Base-by-base conservation (phyloP, 257 asterid species). In the Nicotiana knightiana region DNA sequence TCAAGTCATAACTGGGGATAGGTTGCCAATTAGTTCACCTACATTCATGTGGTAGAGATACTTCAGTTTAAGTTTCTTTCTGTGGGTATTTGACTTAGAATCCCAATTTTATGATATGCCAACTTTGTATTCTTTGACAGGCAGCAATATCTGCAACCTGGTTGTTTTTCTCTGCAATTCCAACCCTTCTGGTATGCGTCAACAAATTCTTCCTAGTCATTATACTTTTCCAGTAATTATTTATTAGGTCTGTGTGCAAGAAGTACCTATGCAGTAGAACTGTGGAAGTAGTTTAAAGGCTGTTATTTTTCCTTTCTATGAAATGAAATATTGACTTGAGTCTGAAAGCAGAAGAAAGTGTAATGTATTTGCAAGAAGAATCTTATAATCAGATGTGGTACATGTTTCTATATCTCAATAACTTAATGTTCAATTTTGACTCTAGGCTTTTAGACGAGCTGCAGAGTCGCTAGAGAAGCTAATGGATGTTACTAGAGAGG, bases 61-160 rank as follows among this genome's bases (percentile, higher is more conserved):
- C 43, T 64, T 64, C 39, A 64, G 43, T 53, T 59, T 26, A 54
- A 48, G 46, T 79, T 62, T 13, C 2, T 35, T 54, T 73, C n/a
- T 62, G 54, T 39, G n/a, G 24, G 30, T 15, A 64, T 12, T 28
- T 30, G 6, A 75, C 63, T 51, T 51, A 6, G 80, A 75, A 6
- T 8, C 61, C 37, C 15, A 15, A 73, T 8, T 24, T 70, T 48
- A 9, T 43, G 63, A 75, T 75, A 51, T 51, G 4, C 6, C 43
- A 1, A 28, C 6, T 35, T 76, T 78, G 5, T 76, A 57, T 85
- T 84, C 37, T 64, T 86, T 84, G 88, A 35, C 94, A 95, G 99
- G 87, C 91, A 43, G 99, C 97, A 37, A 82, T 95, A 82, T 95
- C 98, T 63, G 93, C 99, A 76, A 90, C 98, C 26, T 92, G 97